phyloP scores from a whole-genome alignment of 2,329 filamentous ascomycete species.

The Fusarium piperis region DNA sequence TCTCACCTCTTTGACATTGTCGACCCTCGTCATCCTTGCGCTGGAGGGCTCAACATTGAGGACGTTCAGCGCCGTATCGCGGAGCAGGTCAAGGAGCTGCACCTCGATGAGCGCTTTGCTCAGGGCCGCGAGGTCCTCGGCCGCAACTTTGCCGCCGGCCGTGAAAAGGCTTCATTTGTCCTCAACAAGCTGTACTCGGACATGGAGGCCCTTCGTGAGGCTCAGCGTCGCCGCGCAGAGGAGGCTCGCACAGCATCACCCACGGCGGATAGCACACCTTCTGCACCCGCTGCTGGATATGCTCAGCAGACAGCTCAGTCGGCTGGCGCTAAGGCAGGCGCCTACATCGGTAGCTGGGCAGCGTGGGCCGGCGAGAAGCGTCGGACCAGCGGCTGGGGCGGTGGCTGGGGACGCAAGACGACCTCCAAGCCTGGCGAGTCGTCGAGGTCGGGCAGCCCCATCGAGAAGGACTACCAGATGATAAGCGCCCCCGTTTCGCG shows the following conservation, averaged over 20 bases:
- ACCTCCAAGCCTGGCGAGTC: conserved; percentile 45
- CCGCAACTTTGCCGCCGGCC: conserved; percentile 87
- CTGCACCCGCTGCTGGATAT: conserved; percentile 23
- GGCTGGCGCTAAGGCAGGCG: conserved; percentile 65
- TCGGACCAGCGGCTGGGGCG: conserved; percentile 61
- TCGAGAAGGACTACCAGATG: conserved; percentile 51
- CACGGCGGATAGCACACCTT: conserved; percentile 17
- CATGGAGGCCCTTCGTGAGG: conserved; percentile 72
- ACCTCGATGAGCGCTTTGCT: conserved; percentile 89
- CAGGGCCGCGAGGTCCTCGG: conserved; percentile 85
- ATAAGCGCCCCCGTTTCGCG: conserved; percentile 45
- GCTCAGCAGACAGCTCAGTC: conserved; percentile 58
- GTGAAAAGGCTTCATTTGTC: conserved; percentile 86
- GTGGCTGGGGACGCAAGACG: conserved; percentile 52
- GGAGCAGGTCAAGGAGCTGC: conserved; percentile 92
- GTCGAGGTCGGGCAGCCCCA: conserved; percentile 49
- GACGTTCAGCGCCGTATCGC: conserved; percentile 91
- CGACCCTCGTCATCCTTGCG: conserved; percentile 91
- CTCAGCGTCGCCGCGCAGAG: conserved; percentile 55
- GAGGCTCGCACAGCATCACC: conserved; percentile 44
- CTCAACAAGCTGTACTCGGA: conserved; percentile 92
- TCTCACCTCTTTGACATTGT: conserved; percentile 93
- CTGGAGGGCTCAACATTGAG: conserved; percentile 90
- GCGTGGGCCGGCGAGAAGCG: conserved; percentile 80
- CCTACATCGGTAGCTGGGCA: conserved; percentile 76